A percentile compares a stretch with the other conserved stretches of the same genome.
phyloP scores from a whole-genome alignment of 805 yeast species.

The Candida alai region DNA sequence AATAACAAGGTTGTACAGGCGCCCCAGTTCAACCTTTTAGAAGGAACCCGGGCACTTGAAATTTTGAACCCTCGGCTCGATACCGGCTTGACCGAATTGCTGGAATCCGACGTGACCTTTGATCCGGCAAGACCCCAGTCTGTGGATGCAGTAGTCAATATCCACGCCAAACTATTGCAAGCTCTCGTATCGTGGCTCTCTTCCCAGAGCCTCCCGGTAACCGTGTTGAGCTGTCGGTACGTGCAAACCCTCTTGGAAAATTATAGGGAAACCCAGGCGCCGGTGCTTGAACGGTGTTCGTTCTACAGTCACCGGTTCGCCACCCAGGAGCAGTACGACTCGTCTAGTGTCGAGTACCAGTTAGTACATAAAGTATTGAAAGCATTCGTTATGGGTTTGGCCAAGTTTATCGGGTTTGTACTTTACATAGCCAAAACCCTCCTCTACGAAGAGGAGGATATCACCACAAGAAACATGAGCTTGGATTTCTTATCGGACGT shows the following conservation, averaged over 20 bases:
- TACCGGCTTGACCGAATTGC: slow-evolving; percentile 59
- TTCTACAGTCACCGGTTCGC: slow-evolving; percentile 13
- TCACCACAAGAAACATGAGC: slow-evolving; percentile 61
- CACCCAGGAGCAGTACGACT: slow-evolving; percentile 8
- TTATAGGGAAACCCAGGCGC: slow-evolving; percentile 20
- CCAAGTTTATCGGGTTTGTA: slow-evolving; percentile 50
- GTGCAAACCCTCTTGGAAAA: slow-evolving; percentile 55
- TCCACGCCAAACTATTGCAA: slow-evolving; percentile 52
- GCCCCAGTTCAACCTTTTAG: slow-evolving; percentile 60
- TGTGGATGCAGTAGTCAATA: slow-evolving; percentile 41
- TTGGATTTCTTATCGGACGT: slow-evolving; percentile 29
- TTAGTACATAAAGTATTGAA: slow-evolving; percentile 50
- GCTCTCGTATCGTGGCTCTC: slow-evolving; percentile 69
- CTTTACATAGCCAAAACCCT: slow-evolving; percentile 52
- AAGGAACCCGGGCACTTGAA: slow-evolving; percentile 88
- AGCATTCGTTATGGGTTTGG: slow-evolving; percentile 48
- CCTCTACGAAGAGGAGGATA: slow-evolving; percentile 71
- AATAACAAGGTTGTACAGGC: slow-evolving; percentile 58
- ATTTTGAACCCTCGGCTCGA: slow-evolving; percentile 69
- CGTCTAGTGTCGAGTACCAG: slow-evolving; percentile 15
- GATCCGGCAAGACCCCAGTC: slow-evolving; percentile 38
- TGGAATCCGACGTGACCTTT: slow-evolving; percentile 43
- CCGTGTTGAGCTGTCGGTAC: slow-evolving; percentile 71
- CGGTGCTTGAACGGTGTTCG: slow-evolving; percentile 7
- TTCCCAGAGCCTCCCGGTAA: slow-evolving; percentile 71